phyloP scores from a whole-genome alignment of 2,329 filamentous ascomycete species.

The Cladophialophora chaetospira region DNA sequence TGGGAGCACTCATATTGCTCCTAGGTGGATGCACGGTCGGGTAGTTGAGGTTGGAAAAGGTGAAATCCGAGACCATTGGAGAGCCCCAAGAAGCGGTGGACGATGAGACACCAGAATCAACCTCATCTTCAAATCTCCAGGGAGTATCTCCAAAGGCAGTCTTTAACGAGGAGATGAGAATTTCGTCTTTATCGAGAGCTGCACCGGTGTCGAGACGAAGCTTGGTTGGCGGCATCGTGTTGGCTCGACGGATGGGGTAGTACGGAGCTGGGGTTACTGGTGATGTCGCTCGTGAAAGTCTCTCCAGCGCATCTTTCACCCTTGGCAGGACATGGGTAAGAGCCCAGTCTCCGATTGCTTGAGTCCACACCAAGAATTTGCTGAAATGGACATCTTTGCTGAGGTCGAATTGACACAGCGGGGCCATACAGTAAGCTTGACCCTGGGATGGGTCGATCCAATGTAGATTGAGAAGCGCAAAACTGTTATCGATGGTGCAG shows the following conservation, averaged over 20 bases:
- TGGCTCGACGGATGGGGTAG: slow-evolving; percentile 1
- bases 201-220: slow-evolving; percentile 18
- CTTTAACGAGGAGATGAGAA: slow-evolving; percentile 22
- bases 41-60: slow-evolving; percentile 20
- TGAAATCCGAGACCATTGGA: slow-evolving; percentile 20
- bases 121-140: slow-evolving; percentile 26
- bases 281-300: background rate
- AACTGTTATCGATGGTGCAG: slow-evolving; percentile 28
- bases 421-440: slow-evolving; percentile 27
- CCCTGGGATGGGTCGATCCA: slow-evolving; percentile 24
- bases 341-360: slow-evolving; percentile 27
- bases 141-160: slow-evolving; percentile 21
- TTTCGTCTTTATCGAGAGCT: slow-evolving; percentile 16
- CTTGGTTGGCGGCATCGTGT: background rate
- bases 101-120: slow-evolving; percentile 26
- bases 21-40: slow-evolving; percentile 15
- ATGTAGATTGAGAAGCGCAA: slow-evolving; percentile 28
- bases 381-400: slow-evolving; percentile 24
- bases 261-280: background rate
- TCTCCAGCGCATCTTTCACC: slow-evolving; percentile 19
- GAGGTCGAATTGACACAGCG: slow-evolving; percentile 29
- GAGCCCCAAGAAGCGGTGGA: slow-evolving; percentile 26
- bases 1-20: slow-evolving; percentile 13
- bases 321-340: slow-evolving; percentile 19
- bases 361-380: slow-evolving; percentile 24